A percentile compares a stretch with the other conserved stretches of the same genome.
Evolutionary conservation across 73 alveolate genomes (phyloP).

Genomic region (Tetrahymena thermophila): DNA sequence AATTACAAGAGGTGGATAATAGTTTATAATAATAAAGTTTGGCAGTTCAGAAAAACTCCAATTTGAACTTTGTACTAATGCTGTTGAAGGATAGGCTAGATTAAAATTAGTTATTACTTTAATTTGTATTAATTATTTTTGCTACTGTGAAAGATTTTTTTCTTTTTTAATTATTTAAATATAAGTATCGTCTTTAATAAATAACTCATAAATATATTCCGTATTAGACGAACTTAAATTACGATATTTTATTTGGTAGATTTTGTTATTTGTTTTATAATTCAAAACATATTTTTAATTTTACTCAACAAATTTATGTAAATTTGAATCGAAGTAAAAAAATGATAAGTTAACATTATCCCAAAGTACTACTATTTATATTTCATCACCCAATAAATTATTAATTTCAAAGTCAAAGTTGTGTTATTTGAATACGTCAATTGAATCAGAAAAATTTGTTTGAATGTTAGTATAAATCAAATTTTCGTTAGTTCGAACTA

Average conservation of each 20-base stretch:
- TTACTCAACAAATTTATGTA: too few relatives aligned
- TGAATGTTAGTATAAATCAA: too few relatives aligned
- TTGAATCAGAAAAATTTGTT: neutral
- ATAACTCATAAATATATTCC: neutral
- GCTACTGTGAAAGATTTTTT: too few relatives aligned
- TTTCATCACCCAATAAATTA: neutral
- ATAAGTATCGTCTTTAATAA: too few relatives aligned
- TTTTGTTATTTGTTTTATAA: neutral
- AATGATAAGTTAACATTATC: neutral
- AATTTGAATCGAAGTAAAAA: neutral
- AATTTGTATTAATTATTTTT: too few relatives aligned
- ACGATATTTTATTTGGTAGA: too few relatives aligned
- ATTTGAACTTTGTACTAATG: too few relatives aligned
- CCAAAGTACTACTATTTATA: neutral
- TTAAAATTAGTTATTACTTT: neutral
- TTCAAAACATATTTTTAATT: too few relatives aligned
- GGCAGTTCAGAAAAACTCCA: too few relatives aligned
- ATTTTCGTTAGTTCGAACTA: neutral
- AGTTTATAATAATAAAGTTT: neutral
- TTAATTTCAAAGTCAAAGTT: neutral
- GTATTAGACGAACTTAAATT: too few relatives aligned
- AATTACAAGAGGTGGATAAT: neutral
- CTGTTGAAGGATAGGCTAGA: neutral
- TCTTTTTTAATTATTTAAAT: neutral
- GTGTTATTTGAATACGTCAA: too few relatives aligned